Evolutionary conservation across 2,329 filamentous ascomycete genomes (phyloP).

Genomic region (Diplodia scrobiculata): DNA sequence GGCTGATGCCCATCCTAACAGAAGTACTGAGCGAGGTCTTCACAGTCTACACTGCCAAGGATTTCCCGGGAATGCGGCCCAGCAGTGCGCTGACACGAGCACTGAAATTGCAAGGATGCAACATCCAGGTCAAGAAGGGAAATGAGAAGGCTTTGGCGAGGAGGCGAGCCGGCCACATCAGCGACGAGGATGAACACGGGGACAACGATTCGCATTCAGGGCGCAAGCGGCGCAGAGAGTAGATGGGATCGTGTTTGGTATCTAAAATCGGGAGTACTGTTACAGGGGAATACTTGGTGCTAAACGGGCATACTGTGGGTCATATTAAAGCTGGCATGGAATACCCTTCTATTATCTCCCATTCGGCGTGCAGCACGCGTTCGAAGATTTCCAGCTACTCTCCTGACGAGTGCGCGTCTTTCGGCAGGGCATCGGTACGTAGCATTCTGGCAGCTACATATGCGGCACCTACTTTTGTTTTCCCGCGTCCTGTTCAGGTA

Average conservation of each 20-base stretch:
- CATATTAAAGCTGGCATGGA: conserved; percentile 29
- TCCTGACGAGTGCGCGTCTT: conserved; percentile 11
- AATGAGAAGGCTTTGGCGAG: conserved; percentile 63
- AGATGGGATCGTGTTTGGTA: conserved; percentile 4
- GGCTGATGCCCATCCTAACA: conserved; percentile 53
- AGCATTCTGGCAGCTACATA: conserved; percentile 21
- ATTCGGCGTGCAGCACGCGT: conserved; percentile 18
- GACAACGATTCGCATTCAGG: conserved; percentile 41
- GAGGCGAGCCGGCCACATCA: conserved; percentile 44
- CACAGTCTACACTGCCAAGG: conserved; percentile 78
- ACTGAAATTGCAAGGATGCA: conserved; percentile 76
- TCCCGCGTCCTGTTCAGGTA: not conserved
- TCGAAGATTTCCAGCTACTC: conserved; percentile 17
- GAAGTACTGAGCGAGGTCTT: conserved; percentile 69
- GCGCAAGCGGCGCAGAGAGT: conserved; percentile 39
- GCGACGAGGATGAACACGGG: conserved; percentile 47
- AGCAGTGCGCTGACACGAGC: conserved; percentile 73
- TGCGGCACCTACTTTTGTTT: conserved; percentile 13
- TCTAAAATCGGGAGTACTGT: conserved; percentile 26
- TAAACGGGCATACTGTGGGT: conserved; percentile 29
- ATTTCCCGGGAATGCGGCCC: conserved; percentile 81
- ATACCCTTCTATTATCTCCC: conserved; percentile 26
- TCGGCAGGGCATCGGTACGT: conserved; percentile 21
- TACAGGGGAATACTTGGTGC: conserved; percentile 15
- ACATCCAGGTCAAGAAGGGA: conserved; percentile 84